Base-by-base conservation (phyloP, 768 basidiomycete genomes). In the Podaxis mareebaensis region DNA sequence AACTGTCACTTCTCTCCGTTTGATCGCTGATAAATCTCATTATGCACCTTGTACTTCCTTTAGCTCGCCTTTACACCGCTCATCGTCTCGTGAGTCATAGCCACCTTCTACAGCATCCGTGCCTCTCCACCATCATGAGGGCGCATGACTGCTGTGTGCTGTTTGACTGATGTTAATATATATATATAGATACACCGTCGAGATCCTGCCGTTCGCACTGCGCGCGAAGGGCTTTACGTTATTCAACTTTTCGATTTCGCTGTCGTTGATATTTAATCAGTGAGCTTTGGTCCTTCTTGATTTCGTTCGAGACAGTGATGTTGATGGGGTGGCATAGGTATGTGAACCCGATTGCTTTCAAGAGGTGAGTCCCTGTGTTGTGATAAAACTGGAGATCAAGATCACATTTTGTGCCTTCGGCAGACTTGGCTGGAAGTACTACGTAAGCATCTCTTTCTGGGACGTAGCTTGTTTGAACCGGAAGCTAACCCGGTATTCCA, bases 151-250 rank as follows among this genome's bases (percentile, higher is more conserved):
- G 6, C 38, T 12, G 2, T 11, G 7, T 40, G 20, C 38, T 36
- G 22, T 10, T 20, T 56, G 30, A 20, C n/a, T 58, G 57, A 46
- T 58, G 26, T 26, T n/a, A 15, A 46, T 40, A 15, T 56, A 30
- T 20, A 30, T 20, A 12, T 55, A 22, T 51, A 74, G 73, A 26
- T 74, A 74, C 55, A 73, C 73, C 28, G 71, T 74, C 53, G 73
- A 74, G 61, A 74, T 74, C 59, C 66, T 74, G 22, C 73, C 73
- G 1, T 74, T 66, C 61, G 58, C 71, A 30, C 69, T 91, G 61
- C 88, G 90, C 66, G 88, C 89, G 54, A 90, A 89, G 74, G 89
- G 88, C 40, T 83, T 88, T 73, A 85, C 80, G 64, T 64, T 90
- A 36, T 85, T 90, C 77, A 85, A 80, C 70, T 85, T 90, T 70